Base-by-base conservation (phyloP, 192 early-diverging fungal genomes). In the Polychytrium aggregatum region DNA sequence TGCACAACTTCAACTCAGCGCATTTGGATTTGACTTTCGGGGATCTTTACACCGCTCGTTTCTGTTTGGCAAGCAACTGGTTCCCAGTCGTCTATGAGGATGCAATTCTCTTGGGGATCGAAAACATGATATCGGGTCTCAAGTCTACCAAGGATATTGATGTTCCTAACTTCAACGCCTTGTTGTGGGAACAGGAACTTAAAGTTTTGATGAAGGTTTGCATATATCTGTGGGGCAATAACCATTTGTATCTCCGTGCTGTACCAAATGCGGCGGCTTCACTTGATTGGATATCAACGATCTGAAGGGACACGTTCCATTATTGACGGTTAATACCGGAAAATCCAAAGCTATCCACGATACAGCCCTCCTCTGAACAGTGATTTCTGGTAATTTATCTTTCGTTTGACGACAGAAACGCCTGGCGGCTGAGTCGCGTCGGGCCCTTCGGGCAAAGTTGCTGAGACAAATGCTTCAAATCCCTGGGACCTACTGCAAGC, bases 61-160 rank as follows among this genome's bases (percentile, higher is more conserved):
- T n/a, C n/a, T n/a, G n/a, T n/a, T n/a, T n/a, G n/a, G n/a, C n/a
- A n/a, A 67, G 69, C 41, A 68, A 65, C 36, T 77, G 74, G 74
- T 48, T 77, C 10, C 74, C 74, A 16, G 68, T 77, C 36, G 53
- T 53, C 26, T 68, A 72, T 37, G 70, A 73, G 37, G 68, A 77
- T 44, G 68, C 68, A n/a, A 31, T 46, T 1, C 18, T 73, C 11
- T 41, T 69, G 25, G 74, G 63, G 10, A 44, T 74, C 20, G 70
- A 73, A 17, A 53, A 60, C 2, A 21, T 77, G 7, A 41, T 66
- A 16, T 21, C 62, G 8, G 74, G 70, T n/a, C 48, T 73, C 3
- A 48, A 57, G 27, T 37, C 60, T 6, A 62, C 57, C 11, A 53
- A 60, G 35, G 44, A 40, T 17, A 37, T 68, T 10, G 50, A 63